Evolutionary conservation across 2,329 filamentous ascomycete species (phyloP), one percentile per base, ranked within the genome.

Genomic region (Fusarium armeniacum): DNA sequence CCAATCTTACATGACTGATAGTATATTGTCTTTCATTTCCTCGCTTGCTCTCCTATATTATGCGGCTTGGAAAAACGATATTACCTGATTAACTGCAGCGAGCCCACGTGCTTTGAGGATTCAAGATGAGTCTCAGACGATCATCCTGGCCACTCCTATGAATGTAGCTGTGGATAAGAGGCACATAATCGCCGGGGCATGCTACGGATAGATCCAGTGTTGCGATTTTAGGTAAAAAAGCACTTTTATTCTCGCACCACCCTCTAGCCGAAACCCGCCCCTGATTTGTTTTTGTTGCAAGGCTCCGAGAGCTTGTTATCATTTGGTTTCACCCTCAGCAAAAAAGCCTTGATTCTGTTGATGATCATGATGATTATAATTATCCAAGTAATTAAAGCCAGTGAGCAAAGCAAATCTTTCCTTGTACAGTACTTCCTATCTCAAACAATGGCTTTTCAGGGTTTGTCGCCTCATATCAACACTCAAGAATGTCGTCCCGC

Each of bases 161-260:
- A 32, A 47, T 47, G 38, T 62, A 36, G 22, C 36, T 43, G 61
- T 63, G 55, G 61, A 59, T 67, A 51, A 44, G 35, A 59, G 49
- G 56, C 45, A 22, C 36, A 60, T 36, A 43, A 36, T 22, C 46
- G 62, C 66, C 41, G 67, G 58, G 55, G 46, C 51, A 65, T 70
- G 56, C 54, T 32, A 56, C 55, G 53, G 68, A 71, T 70, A 71
- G 65, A 68, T 69, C 46, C 46, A 65, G 43, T 51, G 45, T 52
- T 66, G 35, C 54, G 63, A 65, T 47, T 46, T 41, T 24, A 33
- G 36, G 36, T 40, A 20, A 20, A 46, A 57, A 46, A 51, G 20
- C 32, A 60, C 36, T 28, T 49, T 43, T 35, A 41, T 41, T 45
- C 33, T 65, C 49, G 22, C 65, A 62, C 55, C 65, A 56, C 51